These are phyloP conservation scores for Vaccinium darrowii DNA, from an alignment of 148 eudicot species.

Conservation along the genomic window DNA sequence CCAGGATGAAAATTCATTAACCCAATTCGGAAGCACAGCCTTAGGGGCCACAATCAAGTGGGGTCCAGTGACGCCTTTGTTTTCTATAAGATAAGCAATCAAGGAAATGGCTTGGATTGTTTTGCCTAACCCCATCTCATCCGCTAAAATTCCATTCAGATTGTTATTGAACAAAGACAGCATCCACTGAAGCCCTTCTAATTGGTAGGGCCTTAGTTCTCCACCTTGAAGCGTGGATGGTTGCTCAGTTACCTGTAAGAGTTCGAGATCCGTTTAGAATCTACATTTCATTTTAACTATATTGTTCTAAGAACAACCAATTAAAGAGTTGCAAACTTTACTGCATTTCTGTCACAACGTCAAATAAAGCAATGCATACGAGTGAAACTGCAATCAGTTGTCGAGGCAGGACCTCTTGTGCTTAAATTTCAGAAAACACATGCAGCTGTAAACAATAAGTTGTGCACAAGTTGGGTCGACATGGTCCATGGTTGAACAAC, in stretches of 20 bases:
- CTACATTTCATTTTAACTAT: not conserved
- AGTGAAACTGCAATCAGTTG: not conserved
- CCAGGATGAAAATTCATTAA: slow-evolving; percentile 81
- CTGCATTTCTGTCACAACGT: not conserved
- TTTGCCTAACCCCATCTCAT: slow-evolving; percentile 99
- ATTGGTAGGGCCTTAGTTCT: slow-evolving; percentile 89
- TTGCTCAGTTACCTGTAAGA: slow-evolving; percentile 84
- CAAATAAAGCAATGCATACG: not conserved
- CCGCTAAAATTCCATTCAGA: slow-evolving; percentile 95
- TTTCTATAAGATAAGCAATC: slow-evolving; percentile 85
- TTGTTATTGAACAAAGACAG: slow-evolving; percentile 92
- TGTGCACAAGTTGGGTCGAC: not conserved
- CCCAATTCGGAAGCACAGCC: slow-evolving; percentile 97
- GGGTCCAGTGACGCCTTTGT: slow-evolving; percentile 90
- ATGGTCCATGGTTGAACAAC: not conserved
- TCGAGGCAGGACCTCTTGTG: not conserved
- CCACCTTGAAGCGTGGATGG: slow-evolving; percentile 98
- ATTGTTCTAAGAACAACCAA: not conserved
- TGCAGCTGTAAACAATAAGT: not conserved
- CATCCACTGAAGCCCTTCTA: slow-evolving; percentile 99
- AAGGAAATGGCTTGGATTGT: slow-evolving; percentile 94
- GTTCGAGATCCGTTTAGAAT: not conserved
- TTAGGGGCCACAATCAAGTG: slow-evolving; percentile 96
- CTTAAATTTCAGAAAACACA: not conserved
- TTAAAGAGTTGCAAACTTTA: not conserved